Conservation (phyloP, 2,329 filamentous ascomycete species). For the Fusarium equiseti region DNA sequence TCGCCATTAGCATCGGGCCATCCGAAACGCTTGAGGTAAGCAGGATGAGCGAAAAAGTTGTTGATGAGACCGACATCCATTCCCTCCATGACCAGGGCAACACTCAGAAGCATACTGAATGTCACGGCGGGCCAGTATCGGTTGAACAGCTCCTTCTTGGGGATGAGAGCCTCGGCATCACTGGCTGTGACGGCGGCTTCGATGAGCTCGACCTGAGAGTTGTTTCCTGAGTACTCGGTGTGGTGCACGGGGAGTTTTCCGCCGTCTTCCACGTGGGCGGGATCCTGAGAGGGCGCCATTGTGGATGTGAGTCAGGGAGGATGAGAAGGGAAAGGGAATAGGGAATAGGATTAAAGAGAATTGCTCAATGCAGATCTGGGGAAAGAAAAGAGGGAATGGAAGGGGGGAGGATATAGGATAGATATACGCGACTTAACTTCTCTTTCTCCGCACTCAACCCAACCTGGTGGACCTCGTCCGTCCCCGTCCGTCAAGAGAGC, state of each 20-base stretch:
- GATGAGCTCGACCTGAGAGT: slow-evolving; percentile 48
- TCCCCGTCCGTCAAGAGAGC: background rate
- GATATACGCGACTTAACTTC: slow-evolving; percentile 15
- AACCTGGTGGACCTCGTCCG: background rate
- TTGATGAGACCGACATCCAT: slow-evolving; percentile 57
- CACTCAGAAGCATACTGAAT: slow-evolving; percentile 49
- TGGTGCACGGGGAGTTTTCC: slow-evolving; percentile 35
- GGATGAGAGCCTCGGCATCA: slow-evolving; percentile 47
- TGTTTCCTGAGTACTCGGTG: slow-evolving; percentile 44
- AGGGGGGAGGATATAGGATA: slow-evolving; percentile 4
- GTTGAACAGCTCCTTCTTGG: slow-evolving; percentile 50
- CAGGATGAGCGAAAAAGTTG: slow-evolving; percentile 58
- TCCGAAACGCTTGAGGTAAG: slow-evolving; percentile 58
- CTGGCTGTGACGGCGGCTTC: slow-evolving; percentile 50
- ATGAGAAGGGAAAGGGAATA: background rate
- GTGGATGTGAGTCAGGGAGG: background rate
- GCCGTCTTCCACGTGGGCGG: slow-evolving; percentile 29
- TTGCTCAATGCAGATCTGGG: slow-evolving; percentile 34
- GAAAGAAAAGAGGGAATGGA: slow-evolving; percentile 2
- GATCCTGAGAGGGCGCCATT: slow-evolving; percentile 31
- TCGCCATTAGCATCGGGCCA: slow-evolving; percentile 49
- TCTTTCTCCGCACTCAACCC: slow-evolving; percentile 23
- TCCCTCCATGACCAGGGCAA: slow-evolving; percentile 55
- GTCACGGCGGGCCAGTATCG: slow-evolving; percentile 48
- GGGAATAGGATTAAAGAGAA: background rate